Evolutionary conservation across 192 early-diverging fungal genomes (phyloP).

Genomic region (Funneliformis geosporum): DNA sequence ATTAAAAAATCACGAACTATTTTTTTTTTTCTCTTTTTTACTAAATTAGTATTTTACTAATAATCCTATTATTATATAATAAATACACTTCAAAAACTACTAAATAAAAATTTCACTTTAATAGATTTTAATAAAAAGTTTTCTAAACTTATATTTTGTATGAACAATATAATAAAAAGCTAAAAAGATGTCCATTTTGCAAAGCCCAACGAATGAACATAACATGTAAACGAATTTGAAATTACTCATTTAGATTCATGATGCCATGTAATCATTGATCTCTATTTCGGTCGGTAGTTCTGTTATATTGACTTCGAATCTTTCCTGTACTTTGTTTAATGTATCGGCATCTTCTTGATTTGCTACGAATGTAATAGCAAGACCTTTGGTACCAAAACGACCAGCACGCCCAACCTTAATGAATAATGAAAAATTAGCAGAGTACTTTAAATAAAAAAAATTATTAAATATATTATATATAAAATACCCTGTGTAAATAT

Average conservation of each 20-base stretch:
- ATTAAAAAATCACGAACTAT: neutral
- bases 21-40: neutral
- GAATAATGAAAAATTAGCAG: neutral
- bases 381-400: slow-evolving; percentile 98
- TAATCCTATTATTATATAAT: neutral
- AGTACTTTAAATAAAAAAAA: neutral
- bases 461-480: neutral
- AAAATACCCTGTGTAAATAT: slow-evolving; percentile 82
- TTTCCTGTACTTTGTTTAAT: slow-evolving; percentile 85
- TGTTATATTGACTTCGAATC: slow-evolving; percentile 94
- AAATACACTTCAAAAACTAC: no score
- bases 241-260: neutral
- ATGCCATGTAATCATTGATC: slow-evolving; percentile 61
- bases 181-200: neutral
- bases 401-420: slow-evolving; percentile 87
- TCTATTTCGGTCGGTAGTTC: slow-evolving; percentile 88
- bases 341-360: slow-evolving; percentile 75
- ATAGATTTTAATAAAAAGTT: no score
- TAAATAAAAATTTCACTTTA: no score
- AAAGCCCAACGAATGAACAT: neutral
- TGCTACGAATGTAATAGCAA: slow-evolving; percentile 92
- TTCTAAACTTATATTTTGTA: neutral
- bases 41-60: neutral
- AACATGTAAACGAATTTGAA: neutral
- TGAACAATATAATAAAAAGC: neutral